Percentiles rank a stretch among this genome's conserved stretches.
phyloP scores from a whole-genome alignment of 805 yeast genomes.

The Huiozyma naganishii region DNA sequence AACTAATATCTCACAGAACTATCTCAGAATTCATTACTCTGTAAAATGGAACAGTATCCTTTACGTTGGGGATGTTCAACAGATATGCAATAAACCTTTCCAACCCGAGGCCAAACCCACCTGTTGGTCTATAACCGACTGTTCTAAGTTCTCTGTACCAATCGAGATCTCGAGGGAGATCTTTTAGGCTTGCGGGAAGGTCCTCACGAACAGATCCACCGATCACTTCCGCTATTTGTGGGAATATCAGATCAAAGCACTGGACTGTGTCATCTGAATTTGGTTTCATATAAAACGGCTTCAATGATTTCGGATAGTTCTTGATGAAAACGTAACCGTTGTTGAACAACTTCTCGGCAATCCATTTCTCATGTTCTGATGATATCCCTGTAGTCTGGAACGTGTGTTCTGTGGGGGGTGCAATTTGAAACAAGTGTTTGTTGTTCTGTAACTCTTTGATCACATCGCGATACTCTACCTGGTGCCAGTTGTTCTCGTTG shows the following conservation, averaged over 20 bases:
- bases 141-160: conserved; percentile 75
- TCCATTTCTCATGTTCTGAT: conserved; percentile 86
- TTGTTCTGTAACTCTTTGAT: conserved; percentile 28
- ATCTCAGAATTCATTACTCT: conserved; percentile 27
- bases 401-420: background rate
- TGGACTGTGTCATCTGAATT: conserved; percentile 54
- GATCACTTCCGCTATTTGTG: conserved; percentile 84
- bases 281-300: conserved; percentile 85
- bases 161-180: conserved; percentile 33
- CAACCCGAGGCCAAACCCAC: conserved; percentile 94
- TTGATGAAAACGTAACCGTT: conserved; percentile 78
- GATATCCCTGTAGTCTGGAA: conserved; percentile 33
- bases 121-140: conserved; percentile 84
- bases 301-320: conserved; percentile 67
- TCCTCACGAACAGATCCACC: conserved; percentile 95
- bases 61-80: conserved; percentile 63
- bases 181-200: conserved; percentile 28
- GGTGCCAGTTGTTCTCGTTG: conserved; percentile 43
- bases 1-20: background rate
- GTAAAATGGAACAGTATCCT: conserved; percentile 83
- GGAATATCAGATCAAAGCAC: conserved; percentile 81
- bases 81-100: conserved; percentile 74
- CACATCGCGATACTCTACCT: conserved; percentile 70
- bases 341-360: conserved; percentile 54
- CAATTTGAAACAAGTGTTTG: background rate